Percentiles rank a stretch among this genome's conserved stretches.
phyloP scores from a whole-genome alignment of 139 green algal genomes.

The Chlamydomonas eustigma region DNA sequence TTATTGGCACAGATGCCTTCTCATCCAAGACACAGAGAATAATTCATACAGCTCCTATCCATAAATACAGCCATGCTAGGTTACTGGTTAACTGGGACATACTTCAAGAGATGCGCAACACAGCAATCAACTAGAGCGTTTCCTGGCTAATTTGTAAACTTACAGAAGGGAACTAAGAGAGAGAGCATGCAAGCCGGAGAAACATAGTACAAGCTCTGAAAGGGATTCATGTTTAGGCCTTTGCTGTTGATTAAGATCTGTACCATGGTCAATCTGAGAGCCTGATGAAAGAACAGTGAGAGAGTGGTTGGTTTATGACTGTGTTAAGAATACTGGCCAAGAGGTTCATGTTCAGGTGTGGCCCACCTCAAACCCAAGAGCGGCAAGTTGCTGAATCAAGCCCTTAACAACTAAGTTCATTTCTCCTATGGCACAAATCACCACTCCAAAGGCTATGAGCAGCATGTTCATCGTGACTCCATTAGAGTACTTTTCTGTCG shows the following conservation, averaged over 20 bases:
- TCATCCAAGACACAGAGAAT: too few relatives aligned
- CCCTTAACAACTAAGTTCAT: conserved; percentile 85
- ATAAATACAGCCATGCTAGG: too few relatives aligned
- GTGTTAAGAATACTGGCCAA: background rate
- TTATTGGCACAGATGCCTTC: too few relatives aligned
- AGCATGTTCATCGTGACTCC: conserved; percentile 75
- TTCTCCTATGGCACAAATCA: conserved; percentile 75
- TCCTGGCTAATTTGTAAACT: conserved; percentile 18
- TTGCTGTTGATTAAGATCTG: conserved; percentile 89
- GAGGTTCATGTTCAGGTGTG: too few relatives aligned
- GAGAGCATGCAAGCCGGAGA: conserved; percentile 76
- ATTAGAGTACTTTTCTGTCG: conserved; percentile 70
- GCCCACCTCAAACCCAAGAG: conserved; percentile 76
- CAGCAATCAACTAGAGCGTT: too few relatives aligned
- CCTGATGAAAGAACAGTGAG: conserved; percentile 38
- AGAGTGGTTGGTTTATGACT: background rate
- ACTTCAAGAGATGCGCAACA: too few relatives aligned
- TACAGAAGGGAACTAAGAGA: conserved; percentile 68
- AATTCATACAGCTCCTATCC: too few relatives aligned
- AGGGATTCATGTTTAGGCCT: conserved; percentile 80
- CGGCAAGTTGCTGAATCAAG: conserved; percentile 82
- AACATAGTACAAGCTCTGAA: conserved; percentile 88
- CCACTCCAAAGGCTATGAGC: conserved; percentile 83
- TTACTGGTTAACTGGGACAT: too few relatives aligned
- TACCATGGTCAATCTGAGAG: conserved; percentile 75